Base-by-base conservation (phyloP, 148 eudicot genomes). In the Camellia sinensis region DNA sequence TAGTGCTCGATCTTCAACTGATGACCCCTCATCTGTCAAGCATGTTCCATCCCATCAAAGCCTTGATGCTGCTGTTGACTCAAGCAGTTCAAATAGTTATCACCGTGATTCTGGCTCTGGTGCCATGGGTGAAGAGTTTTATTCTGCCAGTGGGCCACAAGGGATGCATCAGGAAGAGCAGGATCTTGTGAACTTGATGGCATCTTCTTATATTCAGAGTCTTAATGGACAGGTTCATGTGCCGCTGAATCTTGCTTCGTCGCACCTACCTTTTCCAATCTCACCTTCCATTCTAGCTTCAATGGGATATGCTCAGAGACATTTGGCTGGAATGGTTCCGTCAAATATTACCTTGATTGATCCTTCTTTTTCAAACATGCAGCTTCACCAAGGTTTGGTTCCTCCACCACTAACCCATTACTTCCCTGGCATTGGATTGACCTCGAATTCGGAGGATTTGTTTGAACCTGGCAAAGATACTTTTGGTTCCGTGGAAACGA, bases 101-200 rank as follows among this genome's bases (percentile, higher is more conserved):
- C 73, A 40, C 59, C 86, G 37, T 76, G 87, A 83, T 54, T 79
- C 87, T 57, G 87, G 86, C 29, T 74, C 59, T 68, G 86, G 85
- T 68, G 63, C 66, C 19, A 69, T 82, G 64, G 72, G 78, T 61
- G 89, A 89, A 78, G 93, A 86, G 71, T 79, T 82, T 61, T 77
- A 85, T 75, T 80, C 89, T 66, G 74, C 85, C 44, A 53, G 75
- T 73, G 86, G 89, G 64, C 79, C 83, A 41, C 93, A 83, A 44
- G 87, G 85, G 59, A 87, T 90, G 90, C 92, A 87, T 78, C 95
- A 89, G 78, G 97, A 89, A 76, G 95, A 92, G 82, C 95, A 90
- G 82, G 97, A 91, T 91, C 88, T 88, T 83, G 92, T 90, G 79
- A 92, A 91, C 78, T 80, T 89, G 91, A 88, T 90, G 95, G 84